phyloP scores from a whole-genome alignment of 352 stramenopile species.

The Achlya hypogyna region DNA sequence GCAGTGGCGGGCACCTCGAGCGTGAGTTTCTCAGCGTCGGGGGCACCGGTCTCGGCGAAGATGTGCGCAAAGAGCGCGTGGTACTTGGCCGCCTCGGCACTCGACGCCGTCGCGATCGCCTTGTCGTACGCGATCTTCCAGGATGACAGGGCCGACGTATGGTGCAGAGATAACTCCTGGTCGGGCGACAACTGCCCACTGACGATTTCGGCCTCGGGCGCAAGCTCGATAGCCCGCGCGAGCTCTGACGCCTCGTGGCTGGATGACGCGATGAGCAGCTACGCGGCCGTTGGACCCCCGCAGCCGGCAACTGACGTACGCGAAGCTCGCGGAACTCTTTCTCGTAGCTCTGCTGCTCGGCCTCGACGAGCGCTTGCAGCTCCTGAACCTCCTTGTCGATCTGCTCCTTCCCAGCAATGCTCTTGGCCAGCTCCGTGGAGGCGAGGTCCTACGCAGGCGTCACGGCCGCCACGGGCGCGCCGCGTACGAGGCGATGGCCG shows the following conservation, averaged over 20 bases:
- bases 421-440: conserved; percentile 34
- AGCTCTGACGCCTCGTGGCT: conserved; percentile 10
- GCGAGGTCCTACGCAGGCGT: conserved; percentile 28
- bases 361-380: conserved; percentile 39
- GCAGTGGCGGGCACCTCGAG: conserved; percentile 20
- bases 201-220: conserved; percentile 36
- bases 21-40: conserved; percentile 41
- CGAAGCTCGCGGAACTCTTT: conserved; percentile 47
- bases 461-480: not conserved
- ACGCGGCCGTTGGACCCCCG: not conserved
- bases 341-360: conserved; percentile 50
- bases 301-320: not conserved
- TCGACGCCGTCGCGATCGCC: conserved; percentile 36
- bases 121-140: conserved; percentile 73
- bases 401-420: conserved; percentile 33
- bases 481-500: conserved; percentile 25
- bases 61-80: conserved; percentile 55
- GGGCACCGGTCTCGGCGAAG: conserved; percentile 39
- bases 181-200: conserved; percentile 1
- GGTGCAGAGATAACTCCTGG: conserved; percentile 36
- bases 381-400: conserved; percentile 39
- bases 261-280: conserved; percentile 13
- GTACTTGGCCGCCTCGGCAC: conserved; percentile 45
- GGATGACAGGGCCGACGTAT: conserved; percentile 43
- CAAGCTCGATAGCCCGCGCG: conserved; percentile 16